Conservation (phyloP, 345 rosid species). For the Sisymbrium altissimum region DNA sequence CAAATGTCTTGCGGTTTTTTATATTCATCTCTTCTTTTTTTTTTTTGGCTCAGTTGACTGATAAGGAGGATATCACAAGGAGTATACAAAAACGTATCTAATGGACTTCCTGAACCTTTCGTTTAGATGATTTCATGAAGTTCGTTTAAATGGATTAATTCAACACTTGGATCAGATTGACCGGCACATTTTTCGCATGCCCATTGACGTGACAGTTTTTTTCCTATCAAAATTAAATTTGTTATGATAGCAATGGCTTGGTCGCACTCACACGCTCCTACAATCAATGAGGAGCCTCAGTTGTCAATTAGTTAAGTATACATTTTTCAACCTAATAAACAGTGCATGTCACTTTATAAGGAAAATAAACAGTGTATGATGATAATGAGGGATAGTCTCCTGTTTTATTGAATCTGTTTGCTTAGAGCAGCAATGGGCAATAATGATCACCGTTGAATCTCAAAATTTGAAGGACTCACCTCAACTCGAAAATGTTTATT, state of each 20-base stretch:
- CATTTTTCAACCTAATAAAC: neutral
- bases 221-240: too few species aligned
- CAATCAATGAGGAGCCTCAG: neutral
- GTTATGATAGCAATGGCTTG: neutral
- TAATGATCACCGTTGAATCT: neutral
- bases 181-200: too few species aligned
- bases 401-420: neutral
- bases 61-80: neutral
- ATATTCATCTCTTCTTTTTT: too few species aligned
- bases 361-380: neutral
- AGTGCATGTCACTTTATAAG: neutral
- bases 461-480: neutral
- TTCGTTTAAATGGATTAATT: neutral
- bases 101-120: neutral
- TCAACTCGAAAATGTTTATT: neutral
- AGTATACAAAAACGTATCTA: neutral
- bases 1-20: neutral
- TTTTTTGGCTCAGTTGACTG: neutral
- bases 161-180: neutral
- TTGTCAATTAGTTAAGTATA: neutral
- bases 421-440: neutral
- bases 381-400: neutral
- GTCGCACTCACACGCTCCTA: neutral
- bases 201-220: too few species aligned
- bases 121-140: neutral